Base-by-base conservation (phyloP, 352 stramenopile species). In the Globisporangium cystogenes region DNA sequence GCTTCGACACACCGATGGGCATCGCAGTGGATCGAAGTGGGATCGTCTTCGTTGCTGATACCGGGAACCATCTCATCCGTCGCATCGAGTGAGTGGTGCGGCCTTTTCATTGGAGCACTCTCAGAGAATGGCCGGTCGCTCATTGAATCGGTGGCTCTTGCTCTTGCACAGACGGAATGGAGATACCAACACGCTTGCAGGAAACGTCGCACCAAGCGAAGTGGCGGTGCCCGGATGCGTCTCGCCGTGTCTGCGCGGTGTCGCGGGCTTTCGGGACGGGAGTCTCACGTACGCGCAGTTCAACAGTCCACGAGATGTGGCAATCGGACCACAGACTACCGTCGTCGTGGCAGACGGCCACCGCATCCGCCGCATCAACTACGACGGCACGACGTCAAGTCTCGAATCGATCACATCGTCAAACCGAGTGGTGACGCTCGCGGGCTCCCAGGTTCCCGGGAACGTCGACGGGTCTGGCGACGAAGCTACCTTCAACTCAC, bases 1-100 rank as follows among this genome's bases (percentile, higher is more conserved):
- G 90, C 24, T 98, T 98, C 51, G 87, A 98, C 63, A 89, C 77
- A 14, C 96, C 95, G 1, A 90, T 87, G 63, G 94, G 95, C 21
- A 76, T 99, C 3, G 76, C 77, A 7, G 76, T 94, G 1, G 82
- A 86, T 60, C 48, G 66, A 20, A 65, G 83, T 33, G 93, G 93
- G 26, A 48, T 87, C 46, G 74, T 98, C 10, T 97, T 97, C 46
- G 93, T 99, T 3, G 95, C 96, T 0, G 96, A 99, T 59, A 98
- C 91, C 8, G 93, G 97, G 35, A 99, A 99, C 59, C 88, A 98
- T 59, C 62, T 98, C 4, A 82, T 99, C 29, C 76, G 96, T 11
- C 68, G 73, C 20, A 80, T 98, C 36, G 74, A 78, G 51, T 91
- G 75, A 51, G 74, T 73, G 46, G 15, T 26, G 10, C 1, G 40